Base-by-base conservation (phyloP, 805 yeast species). In the Saturnispora mendoncae region DNA sequence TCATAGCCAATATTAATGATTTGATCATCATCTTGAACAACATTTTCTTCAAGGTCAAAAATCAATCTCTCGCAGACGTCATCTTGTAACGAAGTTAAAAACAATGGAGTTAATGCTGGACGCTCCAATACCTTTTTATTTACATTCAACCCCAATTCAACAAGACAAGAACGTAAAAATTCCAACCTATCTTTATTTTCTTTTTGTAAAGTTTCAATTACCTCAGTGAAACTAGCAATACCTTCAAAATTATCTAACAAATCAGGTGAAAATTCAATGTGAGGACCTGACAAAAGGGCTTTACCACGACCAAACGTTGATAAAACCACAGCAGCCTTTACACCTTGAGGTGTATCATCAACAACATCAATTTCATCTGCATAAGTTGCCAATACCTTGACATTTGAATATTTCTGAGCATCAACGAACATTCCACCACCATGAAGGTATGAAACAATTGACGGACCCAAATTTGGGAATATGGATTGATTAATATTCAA, bases 341-440 rank as follows among this genome's bases (percentile, higher is more conserved):
- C 47, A 33, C 55, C 55, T 1, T 46, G 49, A 1, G 51, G 44
- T 0, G 52, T 49, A 25, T 58, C 66, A 2, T 57, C 55, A 28
- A 28, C 43, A 7, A 83, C 79, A 36, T 79, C 82, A 0, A 78
- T 52, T 0, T 64, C 60, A 1, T 74, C 84, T 0, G 54, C 54
- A 54, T 84, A 92, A 4, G 69, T 59, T 0, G 96, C 95, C 35
- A 92, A 59, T 0, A 90, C 73, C 47, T 84, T 81, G 2, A 83
- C 86, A 36, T 74, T 70, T 4, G 65, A 60, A 51, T 65, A 73
- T 37, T 67, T 65, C 2, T 74, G 72, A 1, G 95, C 88, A 56
- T 84, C 81, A 10, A 80, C 78, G 62, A 92, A 90, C 10, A 82
- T 70, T 2, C 84, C 81, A 24, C 98, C 99, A 5, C 99, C 99